Evolutionary conservation across 179 eudicot genomes (phyloP).

Genomic region (Corrigiola litoralis): DNA sequence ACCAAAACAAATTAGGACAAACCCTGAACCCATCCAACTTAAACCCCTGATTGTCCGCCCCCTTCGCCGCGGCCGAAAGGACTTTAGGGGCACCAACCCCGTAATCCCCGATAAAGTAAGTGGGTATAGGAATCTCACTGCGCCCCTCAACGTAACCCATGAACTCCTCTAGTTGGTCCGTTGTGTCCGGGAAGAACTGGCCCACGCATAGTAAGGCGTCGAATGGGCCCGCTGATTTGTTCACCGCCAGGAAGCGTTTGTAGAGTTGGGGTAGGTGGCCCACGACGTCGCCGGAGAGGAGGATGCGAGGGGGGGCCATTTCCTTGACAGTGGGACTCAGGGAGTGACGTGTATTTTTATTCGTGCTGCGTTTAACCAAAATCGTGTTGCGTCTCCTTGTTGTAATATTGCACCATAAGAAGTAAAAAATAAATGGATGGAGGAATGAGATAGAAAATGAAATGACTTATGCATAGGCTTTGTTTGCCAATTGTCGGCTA

Average conservation of each 20-base stretch:
- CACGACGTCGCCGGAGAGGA: conserved; percentile 77
- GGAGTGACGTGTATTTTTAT: too few relatives aligned
- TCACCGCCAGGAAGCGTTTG: conserved; percentile 87
- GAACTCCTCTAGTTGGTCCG: conserved; percentile 62
- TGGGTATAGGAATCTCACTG: conserved; percentile 59
- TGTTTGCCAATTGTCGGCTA: too few relatives aligned
- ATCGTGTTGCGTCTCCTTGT: too few relatives aligned
- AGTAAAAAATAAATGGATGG: too few relatives aligned
- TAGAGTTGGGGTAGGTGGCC: conserved; percentile 85
- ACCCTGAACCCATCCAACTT: conserved; percentile 84
- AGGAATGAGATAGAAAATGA: too few relatives aligned
- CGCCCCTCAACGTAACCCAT: conserved; percentile 69
- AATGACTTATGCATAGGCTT: too few relatives aligned
- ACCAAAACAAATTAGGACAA: conserved; percentile 75
- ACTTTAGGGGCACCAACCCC: conserved; percentile 63
- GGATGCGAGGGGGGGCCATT: conserved; percentile 77
- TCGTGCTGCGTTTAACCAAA: too few relatives aligned
- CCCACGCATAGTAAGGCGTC: conserved; percentile 90
- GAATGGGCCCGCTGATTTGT: conserved; percentile 95
- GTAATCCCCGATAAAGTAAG: conserved; percentile 85
- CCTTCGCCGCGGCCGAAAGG: conserved; percentile 49
- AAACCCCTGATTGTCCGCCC: conserved; percentile 63
- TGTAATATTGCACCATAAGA: background rate
- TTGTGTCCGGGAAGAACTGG: conserved; percentile 78
- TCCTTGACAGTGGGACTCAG: background rate